phyloP scores from a whole-genome alignment of 441 rosid genomes.

The Isatis lusitanica region DNA sequence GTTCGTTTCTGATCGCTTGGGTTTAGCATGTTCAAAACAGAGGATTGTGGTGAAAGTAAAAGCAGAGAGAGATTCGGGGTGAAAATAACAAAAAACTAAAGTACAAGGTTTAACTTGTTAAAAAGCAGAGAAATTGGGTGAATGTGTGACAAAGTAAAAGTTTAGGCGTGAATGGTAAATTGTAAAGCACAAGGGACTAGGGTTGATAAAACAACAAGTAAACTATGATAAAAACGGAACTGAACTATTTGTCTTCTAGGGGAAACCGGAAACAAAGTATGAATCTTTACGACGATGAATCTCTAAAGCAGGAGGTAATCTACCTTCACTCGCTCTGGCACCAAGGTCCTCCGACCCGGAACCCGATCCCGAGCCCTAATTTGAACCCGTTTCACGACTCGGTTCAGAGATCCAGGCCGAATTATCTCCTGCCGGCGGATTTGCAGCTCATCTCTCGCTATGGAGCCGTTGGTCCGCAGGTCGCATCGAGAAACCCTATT shows the following conservation, averaged over 20 bases:
- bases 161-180: background rate
- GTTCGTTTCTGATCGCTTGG: background rate
- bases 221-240: background rate
- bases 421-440: constrained; percentile 33
- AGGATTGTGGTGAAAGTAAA: background rate
- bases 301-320: constrained; percentile 59
- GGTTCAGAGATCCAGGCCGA: constrained; percentile 25
- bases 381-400: constrained; percentile 39
- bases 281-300: constrained; percentile 49
- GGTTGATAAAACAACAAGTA: background rate
- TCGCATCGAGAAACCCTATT: background rate
- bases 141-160: background rate
- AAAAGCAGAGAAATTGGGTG: background rate
- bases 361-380: constrained; percentile 39
- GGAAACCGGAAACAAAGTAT: constrained; percentile 17
- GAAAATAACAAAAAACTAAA: background rate
- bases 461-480: constrained; percentile 7
- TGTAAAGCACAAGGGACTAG: background rate
- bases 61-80: background rate
- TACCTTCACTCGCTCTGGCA: constrained; percentile 77
- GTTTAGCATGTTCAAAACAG: background rate
- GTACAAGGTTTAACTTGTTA: background rate
- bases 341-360: constrained; percentile 56
- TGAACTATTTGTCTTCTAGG: background rate
- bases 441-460: constrained; percentile 37